Evolutionary conservation across 2,329 filamentous ascomycete genomes (phyloP), one percentile per base, ranked within the genome.

Genomic region (Mollisiaceae sp.): DNA sequence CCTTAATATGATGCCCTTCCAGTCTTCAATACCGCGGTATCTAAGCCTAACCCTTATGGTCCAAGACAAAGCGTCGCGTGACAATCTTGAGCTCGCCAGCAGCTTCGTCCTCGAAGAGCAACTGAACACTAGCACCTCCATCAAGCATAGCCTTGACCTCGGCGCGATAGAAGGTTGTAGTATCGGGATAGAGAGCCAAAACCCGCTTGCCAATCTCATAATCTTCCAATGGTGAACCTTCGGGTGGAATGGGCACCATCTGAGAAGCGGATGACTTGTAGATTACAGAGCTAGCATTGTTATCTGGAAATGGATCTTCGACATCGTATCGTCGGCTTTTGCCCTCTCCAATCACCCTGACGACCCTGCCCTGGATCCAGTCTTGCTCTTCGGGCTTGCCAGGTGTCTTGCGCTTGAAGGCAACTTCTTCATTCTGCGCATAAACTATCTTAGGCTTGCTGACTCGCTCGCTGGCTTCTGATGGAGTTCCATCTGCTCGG

Each of bases 101-200:
- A 75, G 92, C 90, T 72, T 93, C 91, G 15, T 91, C 91, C 75
- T 94, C 92, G 72, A 94, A 94, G 68, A 91, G 88, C 69, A 94
- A 80, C 64, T 85, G 85, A 50, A 90, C 87, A 66, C 83, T 84
- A 74, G 76, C 45, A 64, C 80, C 80, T 63, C 89, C 81, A 9
- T 74, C 71, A 15, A 73, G 61, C 82, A 86, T 89, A 41, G 89
- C 89, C 78, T 92, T 90, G 9, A 94, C 91, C 71, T 93, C 91
- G 1, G 92, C 92, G 75, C 91, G 89, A 77, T 95, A 95, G 73
- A 95, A 94, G 0, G 91, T 94, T 0, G 92, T 94, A 0, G 92
- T 94, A 72, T 93, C 89, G 0, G 92, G 92, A 74, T 95, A 95
- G 65, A 93, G 81, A 0, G 92, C 92, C 64, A 94, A 81, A 9